Evolutionary conservation across 2,329 filamentous ascomycete genomes (phyloP).

Genomic region (Colletotrichum sp.): DNA sequence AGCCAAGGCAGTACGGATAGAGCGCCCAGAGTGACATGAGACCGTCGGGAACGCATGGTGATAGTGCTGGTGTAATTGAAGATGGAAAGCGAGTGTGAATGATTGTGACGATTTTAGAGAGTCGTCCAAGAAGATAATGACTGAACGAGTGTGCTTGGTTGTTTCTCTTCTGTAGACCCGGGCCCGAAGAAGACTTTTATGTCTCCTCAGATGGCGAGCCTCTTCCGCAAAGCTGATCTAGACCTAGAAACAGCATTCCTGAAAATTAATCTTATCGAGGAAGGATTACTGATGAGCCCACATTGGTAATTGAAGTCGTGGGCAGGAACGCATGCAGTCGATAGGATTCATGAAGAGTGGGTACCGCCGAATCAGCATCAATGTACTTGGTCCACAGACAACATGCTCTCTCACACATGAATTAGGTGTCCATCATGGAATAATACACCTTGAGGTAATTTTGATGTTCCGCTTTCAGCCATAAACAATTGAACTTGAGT

Average conservation of each 20-base stretch:
- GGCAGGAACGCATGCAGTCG: not conserved
- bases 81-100: not conserved
- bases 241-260: not conserved
- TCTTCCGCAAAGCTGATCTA: not conserved
- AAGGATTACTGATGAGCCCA: not conserved
- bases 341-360: not conserved
- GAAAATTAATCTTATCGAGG: not conserved
- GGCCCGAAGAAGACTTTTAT: not conserved
- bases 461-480: not conserved
- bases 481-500: not conserved
- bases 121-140: not conserved
- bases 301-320: not conserved
- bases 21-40: not conserved
- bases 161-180: not conserved
- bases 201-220: not conserved
- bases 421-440: not conserved
- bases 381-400: not conserved
- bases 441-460: not conserved
- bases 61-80: not conserved
- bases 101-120: not conserved
- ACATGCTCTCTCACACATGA: not conserved
- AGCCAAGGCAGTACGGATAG: not conserved
- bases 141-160: not conserved
- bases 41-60: not conserved
- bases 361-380: not conserved